Percentiles rank a stretch among this genome's conserved stretches.
Conservation (phyloP, 2,329 filamentous ascomycete species). For the Hawksworthiomyces lignivorus region DNA sequence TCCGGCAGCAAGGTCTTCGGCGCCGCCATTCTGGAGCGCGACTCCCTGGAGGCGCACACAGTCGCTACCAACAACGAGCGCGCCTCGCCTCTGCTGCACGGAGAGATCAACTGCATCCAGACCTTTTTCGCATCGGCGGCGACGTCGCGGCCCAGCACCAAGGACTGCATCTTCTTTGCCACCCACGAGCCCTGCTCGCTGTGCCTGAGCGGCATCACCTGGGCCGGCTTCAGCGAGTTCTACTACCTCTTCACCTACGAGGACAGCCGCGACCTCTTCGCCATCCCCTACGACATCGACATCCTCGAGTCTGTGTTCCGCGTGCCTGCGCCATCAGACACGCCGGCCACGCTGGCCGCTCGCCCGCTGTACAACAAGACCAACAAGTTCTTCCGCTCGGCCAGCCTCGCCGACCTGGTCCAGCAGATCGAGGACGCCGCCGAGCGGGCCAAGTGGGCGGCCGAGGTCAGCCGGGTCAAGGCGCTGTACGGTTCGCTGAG, state of each 20-base stretch:
- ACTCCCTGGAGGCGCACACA: constrained; percentile 34
- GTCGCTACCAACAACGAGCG: constrained; percentile 50
- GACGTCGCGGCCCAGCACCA: constrained; percentile 21
- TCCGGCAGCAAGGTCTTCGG: constrained; percentile 51
- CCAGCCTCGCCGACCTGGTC: constrained; percentile 34
- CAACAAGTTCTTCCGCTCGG: constrained; percentile 47
- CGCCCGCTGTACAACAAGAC: constrained; percentile 44
- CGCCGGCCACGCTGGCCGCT: constrained; percentile 26
- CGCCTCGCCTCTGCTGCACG: constrained; percentile 47
- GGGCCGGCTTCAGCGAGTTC: constrained; percentile 48
- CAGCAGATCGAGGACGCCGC: constrained; percentile 26
- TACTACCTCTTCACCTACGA: constrained; percentile 54
- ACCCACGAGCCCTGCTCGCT: constrained; percentile 53
- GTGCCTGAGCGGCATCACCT: constrained; percentile 50
- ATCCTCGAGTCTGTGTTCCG: constrained; percentile 49
- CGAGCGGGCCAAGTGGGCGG: constrained; percentile 25
- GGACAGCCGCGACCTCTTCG: constrained; percentile 48
- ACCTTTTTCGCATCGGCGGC: constrained; percentile 40
- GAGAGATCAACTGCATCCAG: constrained; percentile 55
- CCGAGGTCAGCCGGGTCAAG: constrained; percentile 42
- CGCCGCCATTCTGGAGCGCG: constrained; percentile 42
- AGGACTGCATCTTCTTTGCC: constrained; percentile 49
- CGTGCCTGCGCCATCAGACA: constrained; percentile 32
- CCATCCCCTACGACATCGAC: constrained; percentile 50
- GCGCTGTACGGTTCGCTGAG: constrained; percentile 37